Evolutionary conservation across 1,284 basidiomycete species (phyloP).

Genomic region (Dichomitus squalens): DNA sequence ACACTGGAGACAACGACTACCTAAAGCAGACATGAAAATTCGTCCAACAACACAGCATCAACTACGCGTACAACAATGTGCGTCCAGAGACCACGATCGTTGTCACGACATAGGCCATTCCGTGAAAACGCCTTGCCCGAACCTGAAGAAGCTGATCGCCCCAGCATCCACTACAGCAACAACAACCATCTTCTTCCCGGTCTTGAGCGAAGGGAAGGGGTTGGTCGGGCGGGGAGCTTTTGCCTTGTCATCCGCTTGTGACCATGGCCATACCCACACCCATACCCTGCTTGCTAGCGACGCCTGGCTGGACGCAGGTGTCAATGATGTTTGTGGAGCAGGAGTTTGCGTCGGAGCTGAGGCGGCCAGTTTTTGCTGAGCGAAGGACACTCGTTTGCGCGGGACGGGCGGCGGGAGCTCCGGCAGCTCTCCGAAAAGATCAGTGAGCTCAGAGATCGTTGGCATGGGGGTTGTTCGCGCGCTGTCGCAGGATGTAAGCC

Average conservation of each 20-base stretch:
- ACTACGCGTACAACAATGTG: too few species aligned
- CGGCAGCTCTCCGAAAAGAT: conserved; percentile 67
- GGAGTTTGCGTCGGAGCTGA: conserved; percentile 6
- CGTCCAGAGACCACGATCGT: not conserved
- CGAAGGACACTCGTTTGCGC: conserved; percentile 29
- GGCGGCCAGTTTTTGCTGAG: conserved; percentile 26
- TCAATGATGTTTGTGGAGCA: not conserved
- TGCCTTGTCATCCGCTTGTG: conserved; percentile 2
- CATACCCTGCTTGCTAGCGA: conserved; percentile 16
- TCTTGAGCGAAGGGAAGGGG: conserved; percentile 79
- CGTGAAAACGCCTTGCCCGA: conserved; percentile 85
- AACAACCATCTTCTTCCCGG: conserved; percentile 83
- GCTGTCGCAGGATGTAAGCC: conserved; percentile 39
- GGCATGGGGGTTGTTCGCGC: conserved; percentile 76
- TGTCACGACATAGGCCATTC: conserved; percentile 68
- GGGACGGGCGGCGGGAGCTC: conserved; percentile 46
- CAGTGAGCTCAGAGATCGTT: conserved; percentile 65
- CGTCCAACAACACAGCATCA: too few species aligned
- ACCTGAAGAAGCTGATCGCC: conserved; percentile 87
- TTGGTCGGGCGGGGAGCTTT: conserved; percentile 38
- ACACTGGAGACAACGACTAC: too few species aligned
- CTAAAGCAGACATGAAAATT: too few species aligned
- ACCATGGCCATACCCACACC: conserved; percentile 24
- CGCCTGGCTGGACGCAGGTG: not conserved
- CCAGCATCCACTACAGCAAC: conserved; percentile 92